Base-by-base conservation (phyloP, 2,329 filamentous ascomycete genomes). In the Alternaria arborescens region DNA sequence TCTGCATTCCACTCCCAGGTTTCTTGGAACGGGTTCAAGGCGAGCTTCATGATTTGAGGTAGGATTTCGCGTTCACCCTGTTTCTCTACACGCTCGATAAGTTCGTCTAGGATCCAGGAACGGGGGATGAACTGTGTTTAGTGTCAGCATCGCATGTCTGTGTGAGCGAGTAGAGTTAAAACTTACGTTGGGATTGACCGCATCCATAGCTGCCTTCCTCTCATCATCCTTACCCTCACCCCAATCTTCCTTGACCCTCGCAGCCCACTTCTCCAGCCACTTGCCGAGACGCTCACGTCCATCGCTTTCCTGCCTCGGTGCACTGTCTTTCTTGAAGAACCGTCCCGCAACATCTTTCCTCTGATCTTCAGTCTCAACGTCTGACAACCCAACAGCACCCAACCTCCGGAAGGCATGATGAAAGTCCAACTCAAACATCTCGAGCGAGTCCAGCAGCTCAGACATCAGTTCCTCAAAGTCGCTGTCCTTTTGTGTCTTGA, bases 321-420 rank as follows among this genome's bases (percentile, higher is more conserved):
- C 83, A 1, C 85, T 77, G 70, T 94, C 92, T 5, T 83, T 82
- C 74, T 95, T 91, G 82, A 97, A 96, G 80, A 99, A 97, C 0
- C 87, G 77, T 0, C 84, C 83, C 0, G 94, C 92, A 8, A 84
- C 81, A n/a, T 88, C 83, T 63, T 85, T 85, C 53, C 92, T 83
- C 48, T 84, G 81, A 20, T 89, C 86, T 26, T 89, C 85, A 0
- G 88, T 90, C 28, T 86, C 85, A 7, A 97, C 74, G 5, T 92
- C 86, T 0, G 79, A 79, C 1, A 93, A 62, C 32, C 81, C 85
- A 18, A 97, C 73, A 20, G 81, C 79, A 53, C 90, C 90, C 0
- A 99, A 83, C 8, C 90, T 87, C 40, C 96, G 87, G 85, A 98
- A 98, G 76, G 96, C 95, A 71, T 96, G 91, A 74, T 97, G 92